Evolutionary conservation across 208 protist species (phyloP), one percentile per base, ranked within the genome.

Genomic region (Tetramitus jugosus): DNA sequence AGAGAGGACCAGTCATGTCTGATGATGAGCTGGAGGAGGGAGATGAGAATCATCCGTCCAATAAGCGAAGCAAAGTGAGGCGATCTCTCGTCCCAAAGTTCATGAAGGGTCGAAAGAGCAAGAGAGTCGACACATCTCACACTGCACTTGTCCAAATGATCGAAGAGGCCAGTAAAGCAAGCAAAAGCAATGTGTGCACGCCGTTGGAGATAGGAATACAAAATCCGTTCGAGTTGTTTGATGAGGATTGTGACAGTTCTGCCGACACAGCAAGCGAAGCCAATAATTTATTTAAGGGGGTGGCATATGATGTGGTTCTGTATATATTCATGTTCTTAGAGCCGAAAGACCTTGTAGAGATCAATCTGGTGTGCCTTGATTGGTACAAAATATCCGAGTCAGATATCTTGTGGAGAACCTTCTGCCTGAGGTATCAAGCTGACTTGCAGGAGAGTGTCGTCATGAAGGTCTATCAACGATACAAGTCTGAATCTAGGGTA

Each of bases 251-350:
- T 20, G 49, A 56, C 49, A 56, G 14, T 10, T 10, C 10, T 20
- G 20, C 49, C 20, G 10, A 56, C 20, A 10, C 49, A 56, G 49
- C 49, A 56, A 56, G 20, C 20, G 49, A 56, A 56, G 10, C 10
- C 49, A 26, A 26, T 56, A 20, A 20, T 26, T 56, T 20, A 20
- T 56, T 69, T 17, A 37, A 23, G 33, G 39, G 43, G 7, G 35
- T 69, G 26, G 35, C 62, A 42, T 10, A 39, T 43, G 62, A 69
- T 39, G 62, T 37, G 4, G 10, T 69, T 6, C 20, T 69, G 6
- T 69, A 69, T 43, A 37, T 69, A 17, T 69, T 29, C 62, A 69
- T 69, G 62, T 69, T 69, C 31, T n/a, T 69, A 17, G 62, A 69
- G 23, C 35, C 62, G 26, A 7, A 26, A 20, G 62, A 69, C 29